These are phyloP conservation scores for Saposhnikovia divaricata DNA, from an alignment of 129 eudicot species.

Conservation along the genomic window DNA sequence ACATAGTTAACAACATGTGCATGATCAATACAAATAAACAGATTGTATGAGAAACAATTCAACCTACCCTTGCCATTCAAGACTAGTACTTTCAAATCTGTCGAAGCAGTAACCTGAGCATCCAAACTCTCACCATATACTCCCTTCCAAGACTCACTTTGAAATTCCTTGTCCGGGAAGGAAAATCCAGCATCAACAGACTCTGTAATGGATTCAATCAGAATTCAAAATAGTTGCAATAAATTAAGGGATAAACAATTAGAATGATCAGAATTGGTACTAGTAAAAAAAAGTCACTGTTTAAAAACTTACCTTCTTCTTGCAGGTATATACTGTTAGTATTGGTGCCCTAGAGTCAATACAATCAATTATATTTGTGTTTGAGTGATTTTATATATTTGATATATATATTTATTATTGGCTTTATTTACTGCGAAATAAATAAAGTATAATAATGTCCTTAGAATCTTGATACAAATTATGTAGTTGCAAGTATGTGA, in stretches of 20 bases:
- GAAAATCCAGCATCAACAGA: neutral
- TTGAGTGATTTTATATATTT: no score
- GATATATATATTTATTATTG: no score
- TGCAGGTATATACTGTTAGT: no score
- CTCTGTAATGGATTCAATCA: neutral
- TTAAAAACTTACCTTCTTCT: no score
- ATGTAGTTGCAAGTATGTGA: no score
- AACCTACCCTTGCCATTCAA: neutral
- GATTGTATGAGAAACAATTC: neutral
- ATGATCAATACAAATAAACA: neutral
- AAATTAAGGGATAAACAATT: neutral
- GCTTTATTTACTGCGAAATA: no score
- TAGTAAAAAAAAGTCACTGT: no score
- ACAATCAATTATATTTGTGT: no score
- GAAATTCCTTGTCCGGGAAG: neutral
- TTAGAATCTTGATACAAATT: no score
- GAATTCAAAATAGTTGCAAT: neutral
- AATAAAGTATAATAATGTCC: no score
- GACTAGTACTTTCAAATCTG: neutral
- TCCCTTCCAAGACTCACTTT: neutral
- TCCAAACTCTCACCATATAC: neutral
- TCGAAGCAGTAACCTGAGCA: neutral
- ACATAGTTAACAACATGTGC: neutral
- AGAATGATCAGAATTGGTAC: neutral
- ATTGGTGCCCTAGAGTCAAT: no score